phyloP scores from a whole-genome alignment of 2,329 filamentous ascomycete species.

The Talaromyces albobiverticillius region DNA sequence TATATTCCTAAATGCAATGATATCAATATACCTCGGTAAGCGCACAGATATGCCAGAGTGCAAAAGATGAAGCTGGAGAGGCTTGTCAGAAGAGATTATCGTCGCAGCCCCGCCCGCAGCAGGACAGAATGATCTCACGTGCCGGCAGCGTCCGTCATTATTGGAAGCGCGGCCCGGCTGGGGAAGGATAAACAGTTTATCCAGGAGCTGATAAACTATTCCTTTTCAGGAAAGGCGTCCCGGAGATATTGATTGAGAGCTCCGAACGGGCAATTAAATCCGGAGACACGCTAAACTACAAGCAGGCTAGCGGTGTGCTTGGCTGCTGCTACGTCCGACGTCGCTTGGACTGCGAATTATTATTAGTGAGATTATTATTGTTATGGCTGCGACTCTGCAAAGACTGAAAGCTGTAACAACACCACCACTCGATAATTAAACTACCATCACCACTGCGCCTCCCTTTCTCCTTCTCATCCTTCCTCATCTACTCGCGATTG shows the following conservation, averaged over 20 bases:
- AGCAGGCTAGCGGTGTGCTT: not conserved
- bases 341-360: not conserved
- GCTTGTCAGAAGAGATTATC: too few species aligned
- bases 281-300: not conserved
- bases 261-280: slow-evolving; percentile 8
- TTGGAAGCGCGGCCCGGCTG: not conserved
- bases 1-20: not conserved
- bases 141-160: not conserved
- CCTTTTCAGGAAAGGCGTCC: not conserved
- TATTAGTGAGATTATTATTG: not conserved
- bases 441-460: too few species aligned
- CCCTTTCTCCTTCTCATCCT: too few species aligned
- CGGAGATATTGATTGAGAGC: not conserved
- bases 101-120: slow-evolving; percentile 10
- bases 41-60: not conserved
- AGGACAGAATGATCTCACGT: slow-evolving; percentile 6
- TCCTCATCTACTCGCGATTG: not conserved
- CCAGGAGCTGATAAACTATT: not conserved
- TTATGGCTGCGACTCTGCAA: slow-evolving; percentile 1
- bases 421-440: not conserved
- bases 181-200: not conserved
- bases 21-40: not conserved
- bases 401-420: not conserved
- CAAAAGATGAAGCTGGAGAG: not conserved
- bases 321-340: not conserved